These are phyloP conservation scores for Penicillium sp. DNA, from an alignment of 2,329 filamentous ascomycete species.

Conservation along the genomic window DNA sequence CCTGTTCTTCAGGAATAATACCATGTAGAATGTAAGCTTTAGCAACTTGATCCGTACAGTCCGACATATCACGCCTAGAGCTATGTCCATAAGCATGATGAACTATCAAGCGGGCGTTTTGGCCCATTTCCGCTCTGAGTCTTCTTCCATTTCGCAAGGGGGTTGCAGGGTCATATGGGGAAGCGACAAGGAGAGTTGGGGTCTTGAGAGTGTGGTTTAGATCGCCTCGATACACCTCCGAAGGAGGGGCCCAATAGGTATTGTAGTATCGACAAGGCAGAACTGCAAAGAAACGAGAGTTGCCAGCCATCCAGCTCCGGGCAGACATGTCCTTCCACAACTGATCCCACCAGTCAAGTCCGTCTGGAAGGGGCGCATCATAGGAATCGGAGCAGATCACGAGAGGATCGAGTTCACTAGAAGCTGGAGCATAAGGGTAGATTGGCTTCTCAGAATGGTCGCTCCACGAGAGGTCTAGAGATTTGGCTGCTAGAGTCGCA, in stretches of 20 bases:
- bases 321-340: constrained; percentile 13
- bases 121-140: constrained; percentile 15
- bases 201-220: constrained; percentile 17
- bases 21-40: constrained; percentile 16
- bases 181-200: constrained; percentile 9
- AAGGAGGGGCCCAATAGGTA: constrained; percentile 10
- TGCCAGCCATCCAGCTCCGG: constrained; percentile 17
- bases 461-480: constrained; percentile 12
- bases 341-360: constrained; percentile 14
- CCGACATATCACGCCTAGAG: constrained; percentile 9
- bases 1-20: constrained; percentile 4
- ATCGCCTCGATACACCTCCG: constrained; percentile 17
- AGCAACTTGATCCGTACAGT: constrained; percentile 12
- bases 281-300: constrained; percentile 13
- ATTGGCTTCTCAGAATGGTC: not conserved
- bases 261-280: constrained; percentile 14
- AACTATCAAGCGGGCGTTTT: constrained; percentile 15
- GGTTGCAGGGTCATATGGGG: constrained; percentile 16
- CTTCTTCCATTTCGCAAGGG: constrained; percentile 15
- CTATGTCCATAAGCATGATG: constrained; percentile 17
- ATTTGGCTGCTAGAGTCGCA: constrained; percentile 10
- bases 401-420: not conserved
- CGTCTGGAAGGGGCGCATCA: constrained; percentile 15
- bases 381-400: constrained; percentile 18
- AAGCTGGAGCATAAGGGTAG: not conserved